Percentiles rank a stretch among this genome's conserved stretches.
Evolutionary conservation across 2,329 filamentous ascomycete genomes (phyloP).

Genomic region (Cladosporium sp.): DNA sequence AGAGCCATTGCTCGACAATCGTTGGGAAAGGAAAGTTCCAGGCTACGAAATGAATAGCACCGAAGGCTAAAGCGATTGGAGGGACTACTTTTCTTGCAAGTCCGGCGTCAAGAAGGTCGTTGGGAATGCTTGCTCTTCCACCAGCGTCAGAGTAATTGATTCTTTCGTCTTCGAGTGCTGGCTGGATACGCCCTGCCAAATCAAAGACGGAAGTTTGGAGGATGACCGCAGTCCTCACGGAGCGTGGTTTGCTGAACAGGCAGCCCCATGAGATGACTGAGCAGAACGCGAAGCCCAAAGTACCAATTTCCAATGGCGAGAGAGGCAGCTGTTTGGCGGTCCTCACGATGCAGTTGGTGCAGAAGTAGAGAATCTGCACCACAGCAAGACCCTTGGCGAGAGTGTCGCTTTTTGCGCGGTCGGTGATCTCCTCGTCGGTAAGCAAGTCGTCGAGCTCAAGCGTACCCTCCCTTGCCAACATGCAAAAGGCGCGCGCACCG

Average conservation of each 20-base stretch:
- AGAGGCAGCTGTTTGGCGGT: neutral
- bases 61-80: neutral
- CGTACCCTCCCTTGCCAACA: no score
- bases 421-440: conserved; percentile 26
- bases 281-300: conserved; percentile 11
- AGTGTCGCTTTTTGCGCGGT: conserved; percentile 14
- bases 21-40: conserved; percentile 18
- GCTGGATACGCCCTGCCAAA: neutral
- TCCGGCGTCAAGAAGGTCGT: neutral
- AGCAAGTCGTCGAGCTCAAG: no score
- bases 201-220: neutral
- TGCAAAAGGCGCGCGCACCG: no score
- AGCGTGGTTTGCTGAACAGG: conserved; percentile 9
- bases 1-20: conserved; percentile 13
- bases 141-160: no score
- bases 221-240: neutral
- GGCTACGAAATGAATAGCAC: conserved; percentile 15
- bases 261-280: conserved; percentile 6
- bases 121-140: neutral
- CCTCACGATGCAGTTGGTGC: conserved; percentile 8
- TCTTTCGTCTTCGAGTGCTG: no score
- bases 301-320: conserved; percentile 12
- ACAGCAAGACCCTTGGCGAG: conserved; percentile 29
- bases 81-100: neutral
- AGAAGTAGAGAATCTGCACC: conserved; percentile 12